A percentile compares a stretch with the other conserved stretches of the same genome.
phyloP scores from a whole-genome alignment of 768 basidiomycete species.

The Trametes punicea region DNA sequence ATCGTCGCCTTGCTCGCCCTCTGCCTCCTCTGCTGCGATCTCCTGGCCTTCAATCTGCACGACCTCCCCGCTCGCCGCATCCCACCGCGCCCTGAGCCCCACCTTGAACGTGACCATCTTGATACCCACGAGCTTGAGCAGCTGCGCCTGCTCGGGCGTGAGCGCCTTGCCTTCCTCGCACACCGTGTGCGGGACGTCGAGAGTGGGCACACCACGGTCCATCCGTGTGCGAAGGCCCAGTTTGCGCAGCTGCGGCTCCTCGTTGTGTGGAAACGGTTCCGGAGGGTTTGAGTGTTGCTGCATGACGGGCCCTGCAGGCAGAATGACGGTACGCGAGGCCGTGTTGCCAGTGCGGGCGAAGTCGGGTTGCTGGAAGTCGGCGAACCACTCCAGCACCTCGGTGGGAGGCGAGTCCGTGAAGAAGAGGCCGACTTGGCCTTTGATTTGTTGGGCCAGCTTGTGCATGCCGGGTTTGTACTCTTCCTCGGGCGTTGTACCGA shows the following conservation, averaged over 20 bases:
- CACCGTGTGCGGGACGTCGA: slow-evolving; percentile 75
- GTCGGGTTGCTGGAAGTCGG: slow-evolving; percentile 83
- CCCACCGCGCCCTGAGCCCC: slow-evolving; percentile 69
- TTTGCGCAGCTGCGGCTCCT: slow-evolving; percentile 94
- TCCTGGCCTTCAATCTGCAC: slow-evolving; percentile 50
- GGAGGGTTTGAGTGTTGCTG: slow-evolving; percentile 73
- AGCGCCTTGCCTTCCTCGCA: slow-evolving; percentile 81
- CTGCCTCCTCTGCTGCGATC: slow-evolving; percentile 36
- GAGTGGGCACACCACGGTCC: slow-evolving; percentile 83
- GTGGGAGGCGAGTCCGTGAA: slow-evolving; percentile 89
- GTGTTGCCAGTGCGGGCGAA: slow-evolving; percentile 87
- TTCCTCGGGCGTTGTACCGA: slow-evolving; percentile 83
- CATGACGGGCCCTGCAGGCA: slow-evolving; percentile 87
- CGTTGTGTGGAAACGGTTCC: slow-evolving; percentile 93
- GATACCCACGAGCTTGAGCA: slow-evolving; percentile 88
- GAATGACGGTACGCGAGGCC: slow-evolving; percentile 67
- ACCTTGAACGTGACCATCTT: slow-evolving; percentile 85
- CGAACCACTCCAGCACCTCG: slow-evolving; percentile 94
- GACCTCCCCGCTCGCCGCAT: slow-evolving; percentile 62
- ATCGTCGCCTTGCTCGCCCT: slow-evolving; percentile 33
- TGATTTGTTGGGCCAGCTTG: slow-evolving; percentile 85
- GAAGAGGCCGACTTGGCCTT: slow-evolving; percentile 91
- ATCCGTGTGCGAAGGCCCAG: slow-evolving; percentile 84
- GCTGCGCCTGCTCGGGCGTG: slow-evolving; percentile 84
- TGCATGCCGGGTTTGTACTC: slow-evolving; percentile 79